Percentiles rank a stretch among this genome's conserved stretches.
phyloP scores from a whole-genome alignment of 352 stramenopile species.

The Paralagenidium karlingii region DNA sequence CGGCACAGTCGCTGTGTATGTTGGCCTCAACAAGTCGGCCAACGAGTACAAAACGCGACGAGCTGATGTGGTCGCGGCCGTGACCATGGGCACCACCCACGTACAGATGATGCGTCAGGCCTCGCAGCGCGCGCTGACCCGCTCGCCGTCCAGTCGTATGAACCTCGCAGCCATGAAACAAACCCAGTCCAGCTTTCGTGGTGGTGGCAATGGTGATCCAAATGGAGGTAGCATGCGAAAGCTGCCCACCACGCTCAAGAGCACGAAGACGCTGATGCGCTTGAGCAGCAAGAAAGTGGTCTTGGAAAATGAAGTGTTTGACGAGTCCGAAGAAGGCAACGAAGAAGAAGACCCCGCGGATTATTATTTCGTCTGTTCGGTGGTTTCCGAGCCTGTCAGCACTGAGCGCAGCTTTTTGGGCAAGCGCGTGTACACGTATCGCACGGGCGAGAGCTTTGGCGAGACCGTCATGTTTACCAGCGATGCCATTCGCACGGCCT shows the following conservation, averaged over 20 bases:
- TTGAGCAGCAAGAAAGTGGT: not conserved
- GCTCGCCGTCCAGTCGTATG: too few relatives aligned
- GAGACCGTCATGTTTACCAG: constrained; percentile 41
- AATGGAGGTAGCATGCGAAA: constrained; percentile 5
- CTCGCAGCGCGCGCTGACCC: too few relatives aligned
- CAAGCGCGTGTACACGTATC: constrained; percentile 33
- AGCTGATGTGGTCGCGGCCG: too few relatives aligned
- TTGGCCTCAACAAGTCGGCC: constrained; percentile 13
- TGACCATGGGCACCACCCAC: not conserved
- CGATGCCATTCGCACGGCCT: constrained; percentile 33
- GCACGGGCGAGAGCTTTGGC: constrained; percentile 27
- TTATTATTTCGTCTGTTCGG: too few relatives aligned
- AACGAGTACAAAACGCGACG: constrained; percentile 8
- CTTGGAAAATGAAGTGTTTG: too few relatives aligned
- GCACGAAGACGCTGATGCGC: not conserved
- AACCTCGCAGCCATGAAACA: not conserved
- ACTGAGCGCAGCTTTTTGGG: constrained; percentile 1
- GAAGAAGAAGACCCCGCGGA: too few relatives aligned
- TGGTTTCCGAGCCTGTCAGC: too few relatives aligned
- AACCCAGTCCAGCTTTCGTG: not conserved
- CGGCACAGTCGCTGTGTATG: constrained; percentile 36
- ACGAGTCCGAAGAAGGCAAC: too few relatives aligned
- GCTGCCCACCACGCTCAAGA: constrained; percentile 4
- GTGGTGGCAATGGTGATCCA: not conserved
- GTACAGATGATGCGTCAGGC: too few relatives aligned